Percentiles rank a stretch among this genome's conserved stretches.
phyloP scores from a whole-genome alignment of 495 filamentous ascomycete species.

The Xylaria intraflava region DNA sequence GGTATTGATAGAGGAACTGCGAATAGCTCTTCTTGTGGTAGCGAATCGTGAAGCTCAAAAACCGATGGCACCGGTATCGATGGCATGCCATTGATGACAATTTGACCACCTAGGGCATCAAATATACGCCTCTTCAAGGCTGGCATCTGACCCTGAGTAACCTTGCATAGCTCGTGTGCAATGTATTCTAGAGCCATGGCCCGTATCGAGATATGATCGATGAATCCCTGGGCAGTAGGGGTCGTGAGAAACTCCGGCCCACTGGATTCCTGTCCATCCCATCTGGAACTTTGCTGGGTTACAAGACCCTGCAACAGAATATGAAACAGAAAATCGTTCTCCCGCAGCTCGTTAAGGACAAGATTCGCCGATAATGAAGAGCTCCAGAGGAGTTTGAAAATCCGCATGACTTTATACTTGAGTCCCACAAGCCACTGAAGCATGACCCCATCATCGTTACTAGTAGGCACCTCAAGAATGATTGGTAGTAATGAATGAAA shows the following conservation, averaged over 20 bases:
- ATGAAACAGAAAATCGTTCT: conserved; percentile 64
- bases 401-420: conserved; percentile 66
- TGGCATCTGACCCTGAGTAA: conserved; percentile 60
- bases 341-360: conserved; percentile 69
- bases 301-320: conserved; percentile 59
- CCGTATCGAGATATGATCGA: conserved; percentile 67
- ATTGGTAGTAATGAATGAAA: conserved; percentile 73
- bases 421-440: conserved; percentile 65
- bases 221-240: conserved; percentile 55
- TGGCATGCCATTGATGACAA: conserved; percentile 55
- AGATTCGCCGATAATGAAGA: conserved; percentile 71
- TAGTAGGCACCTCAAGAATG: conserved; percentile 55
- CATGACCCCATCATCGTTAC: conserved; percentile 51
- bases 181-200: conserved; percentile 74
- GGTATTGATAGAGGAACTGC: conserved; percentile 43
- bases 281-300: conserved; percentile 55
- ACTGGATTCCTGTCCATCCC: conserved; percentile 53
- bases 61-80: conserved; percentile 61
- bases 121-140: conserved; percentile 72
- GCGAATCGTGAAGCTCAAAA: conserved; percentile 91
- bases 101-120: conserved; percentile 69
- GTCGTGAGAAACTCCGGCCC: conserved; percentile 57
- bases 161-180: conserved; percentile 73
- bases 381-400: conserved; percentile 74
- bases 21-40: conserved; percentile 58